phyloP scores from a whole-genome alignment of 2,329 filamentous ascomycete species.

The Talaromyces piceae region DNA sequence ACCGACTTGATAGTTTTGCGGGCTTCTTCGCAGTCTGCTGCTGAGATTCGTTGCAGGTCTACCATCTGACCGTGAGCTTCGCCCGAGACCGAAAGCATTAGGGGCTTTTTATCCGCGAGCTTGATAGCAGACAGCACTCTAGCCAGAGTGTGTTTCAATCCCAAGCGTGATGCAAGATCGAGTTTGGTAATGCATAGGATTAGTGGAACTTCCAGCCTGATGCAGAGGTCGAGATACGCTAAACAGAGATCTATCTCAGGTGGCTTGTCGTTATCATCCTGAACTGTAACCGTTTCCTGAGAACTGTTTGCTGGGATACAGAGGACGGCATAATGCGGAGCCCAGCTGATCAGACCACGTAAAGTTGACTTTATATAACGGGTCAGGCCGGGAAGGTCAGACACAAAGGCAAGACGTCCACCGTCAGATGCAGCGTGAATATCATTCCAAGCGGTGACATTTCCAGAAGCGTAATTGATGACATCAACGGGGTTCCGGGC shows the following conservation, averaged over 20 bases:
- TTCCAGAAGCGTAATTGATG: slow-evolving; percentile 76
- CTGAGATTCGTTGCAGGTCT: slow-evolving; percentile 52
- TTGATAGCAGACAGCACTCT: slow-evolving; percentile 74
- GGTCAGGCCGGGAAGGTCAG: slow-evolving; percentile 86
- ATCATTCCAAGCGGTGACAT: slow-evolving; percentile 89
- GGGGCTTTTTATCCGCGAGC: slow-evolving; percentile 62
- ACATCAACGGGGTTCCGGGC: slow-evolving; percentile 40
- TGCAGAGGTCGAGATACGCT: slow-evolving; percentile 75
- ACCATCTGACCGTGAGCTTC: slow-evolving; percentile 43
- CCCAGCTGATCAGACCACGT: slow-evolving; percentile 87
- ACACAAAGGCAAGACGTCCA: slow-evolving; percentile 70
- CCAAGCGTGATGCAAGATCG: slow-evolving; percentile 69
- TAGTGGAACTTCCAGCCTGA: slow-evolving; percentile 70
- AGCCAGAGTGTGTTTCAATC: slow-evolving; percentile 61
- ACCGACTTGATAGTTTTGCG: slow-evolving; percentile 45
- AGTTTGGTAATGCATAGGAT: slow-evolving; percentile 84
- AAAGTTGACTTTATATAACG: slow-evolving; percentile 84
- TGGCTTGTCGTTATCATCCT: slow-evolving; percentile 20
- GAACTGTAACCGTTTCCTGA: slow-evolving; percentile 37
- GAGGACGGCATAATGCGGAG: slow-evolving; percentile 84
- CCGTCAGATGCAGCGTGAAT: slow-evolving; percentile 76
- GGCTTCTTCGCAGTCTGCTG: slow-evolving; percentile 52
- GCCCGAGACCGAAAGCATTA: slow-evolving; percentile 50
- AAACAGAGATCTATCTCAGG: slow-evolving; percentile 64
- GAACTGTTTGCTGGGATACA: slow-evolving; percentile 74